Percentiles rank a stretch among this genome's conserved stretches.
Conservation (phyloP, 352 stramenopile species). For the Phytopythium chamaehyphon region DNA sequence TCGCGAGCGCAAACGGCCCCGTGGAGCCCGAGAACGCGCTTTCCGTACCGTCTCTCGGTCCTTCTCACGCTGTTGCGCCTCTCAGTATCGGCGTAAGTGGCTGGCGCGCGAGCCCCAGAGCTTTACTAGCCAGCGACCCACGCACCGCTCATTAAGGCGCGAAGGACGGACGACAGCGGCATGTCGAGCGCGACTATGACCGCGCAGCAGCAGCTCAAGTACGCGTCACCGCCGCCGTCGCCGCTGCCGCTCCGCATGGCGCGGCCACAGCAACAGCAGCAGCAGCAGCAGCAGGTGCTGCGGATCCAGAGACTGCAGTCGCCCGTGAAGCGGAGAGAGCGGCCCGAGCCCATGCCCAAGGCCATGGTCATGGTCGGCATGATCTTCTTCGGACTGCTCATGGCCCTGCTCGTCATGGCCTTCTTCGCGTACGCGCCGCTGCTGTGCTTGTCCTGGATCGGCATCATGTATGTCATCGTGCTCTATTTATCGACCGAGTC, state of each 20-base stretch:
- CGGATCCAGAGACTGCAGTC: conserved; percentile 43
- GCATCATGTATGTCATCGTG: conserved; percentile 77
- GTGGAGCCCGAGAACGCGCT: no score
- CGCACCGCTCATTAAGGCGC: neutral
- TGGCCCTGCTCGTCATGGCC: conserved; percentile 67
- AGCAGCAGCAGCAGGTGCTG: conserved; percentile 33
- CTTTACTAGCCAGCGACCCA: no score
- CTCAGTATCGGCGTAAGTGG: no score
- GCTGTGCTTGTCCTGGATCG: conserved; percentile 74
- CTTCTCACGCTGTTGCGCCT: no score
- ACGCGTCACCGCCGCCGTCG: conserved; percentile 16
- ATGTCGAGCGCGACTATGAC: conserved; percentile 21
- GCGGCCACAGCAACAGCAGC: neutral
- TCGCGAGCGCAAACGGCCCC: no score
- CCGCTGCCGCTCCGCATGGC: conserved; percentile 18
- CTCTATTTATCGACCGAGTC: conserved; percentile 81
- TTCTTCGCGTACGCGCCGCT: conserved; percentile 82
- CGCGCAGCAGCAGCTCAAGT: conserved; percentile 16
- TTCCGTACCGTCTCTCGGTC: no score
- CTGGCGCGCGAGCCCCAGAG: no score
- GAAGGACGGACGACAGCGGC: neutral
- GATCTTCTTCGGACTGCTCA: conserved; percentile 57
- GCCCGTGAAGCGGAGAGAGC: conserved; percentile 14
- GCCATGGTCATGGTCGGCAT: conserved; percentile 68
- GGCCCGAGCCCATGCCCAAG: conserved; percentile 41